phyloP scores from a whole-genome alignment of 2,329 filamentous ascomycete genomes.

The Sphaerulina populicola region DNA sequence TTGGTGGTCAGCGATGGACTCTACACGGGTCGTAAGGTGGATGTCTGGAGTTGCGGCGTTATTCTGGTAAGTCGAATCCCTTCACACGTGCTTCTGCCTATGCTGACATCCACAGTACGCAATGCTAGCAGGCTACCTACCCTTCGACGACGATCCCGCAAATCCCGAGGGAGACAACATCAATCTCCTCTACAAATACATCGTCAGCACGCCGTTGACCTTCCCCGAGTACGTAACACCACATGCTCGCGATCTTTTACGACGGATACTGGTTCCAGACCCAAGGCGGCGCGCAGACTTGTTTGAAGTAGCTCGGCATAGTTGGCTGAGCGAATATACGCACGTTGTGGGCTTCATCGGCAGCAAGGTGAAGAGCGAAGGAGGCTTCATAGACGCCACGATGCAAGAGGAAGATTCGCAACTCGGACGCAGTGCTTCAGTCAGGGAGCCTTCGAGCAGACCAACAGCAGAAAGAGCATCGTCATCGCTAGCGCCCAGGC shows the following conservation, averaged over 20 bases:
- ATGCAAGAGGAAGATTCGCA: constrained; percentile 50
- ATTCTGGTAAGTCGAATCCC: constrained; percentile 65
- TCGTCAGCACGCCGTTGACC: constrained; percentile 89
- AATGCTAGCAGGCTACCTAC: constrained; percentile 94
- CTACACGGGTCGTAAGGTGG: constrained; percentile 94
- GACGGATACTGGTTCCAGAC: constrained; percentile 89
- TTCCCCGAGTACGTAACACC: constrained; percentile 99
- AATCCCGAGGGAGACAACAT: constrained; percentile 99
- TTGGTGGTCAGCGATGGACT: constrained; percentile 94
- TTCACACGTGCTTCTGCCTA: not conserved
- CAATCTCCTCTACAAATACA: constrained; percentile 98
- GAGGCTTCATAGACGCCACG: constrained; percentile 74
- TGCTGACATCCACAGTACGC: constrained; percentile 60
- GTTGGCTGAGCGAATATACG: constrained; percentile 96
- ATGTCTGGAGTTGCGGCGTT: constrained; percentile 98
- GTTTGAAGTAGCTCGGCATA: constrained; percentile 94
- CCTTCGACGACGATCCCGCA: constrained; percentile 95
- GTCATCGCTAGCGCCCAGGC: constrained; percentile 16
- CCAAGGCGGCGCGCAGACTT: constrained; percentile 89
- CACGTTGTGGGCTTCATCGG: constrained; percentile 95
- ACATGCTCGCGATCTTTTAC: constrained; percentile 83
- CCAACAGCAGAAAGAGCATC: constrained; percentile 18
- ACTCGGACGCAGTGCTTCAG: constrained; percentile 80
- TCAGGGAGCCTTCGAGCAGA: constrained; percentile 66
- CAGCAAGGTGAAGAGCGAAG: constrained; percentile 80